These are phyloP conservation scores for Kodamaea suecica DNA, from an alignment of 1,139 yeast species.

Conservation along the genomic window DNA sequence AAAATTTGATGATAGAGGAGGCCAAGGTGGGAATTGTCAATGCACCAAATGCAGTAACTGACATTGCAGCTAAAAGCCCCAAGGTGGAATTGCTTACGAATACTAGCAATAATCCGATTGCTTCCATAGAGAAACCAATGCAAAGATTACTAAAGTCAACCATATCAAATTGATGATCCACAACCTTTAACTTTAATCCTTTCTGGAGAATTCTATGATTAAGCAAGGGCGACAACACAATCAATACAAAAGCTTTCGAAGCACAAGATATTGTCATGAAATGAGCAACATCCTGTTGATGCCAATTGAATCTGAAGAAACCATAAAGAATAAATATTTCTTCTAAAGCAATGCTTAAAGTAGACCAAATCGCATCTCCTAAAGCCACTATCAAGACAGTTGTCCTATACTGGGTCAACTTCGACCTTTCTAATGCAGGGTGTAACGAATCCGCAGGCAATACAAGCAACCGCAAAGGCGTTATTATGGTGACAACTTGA, in stretches of 20 bases:
- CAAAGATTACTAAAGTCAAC: slow-evolving; percentile 46
- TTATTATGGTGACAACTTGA: slow-evolving; percentile 25
- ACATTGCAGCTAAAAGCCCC: slow-evolving; percentile 6
- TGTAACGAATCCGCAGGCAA: slow-evolving; percentile 37
- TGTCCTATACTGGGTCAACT: slow-evolving; percentile 18
- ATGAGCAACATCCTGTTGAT: slow-evolving; percentile 55
- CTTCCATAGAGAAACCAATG: slow-evolving; percentile 34
- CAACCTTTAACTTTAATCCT: slow-evolving; percentile 27
- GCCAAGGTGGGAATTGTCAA: slow-evolving; percentile 44
- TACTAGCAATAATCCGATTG: slow-evolving; percentile 36
- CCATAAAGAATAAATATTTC: slow-evolving; percentile 56
- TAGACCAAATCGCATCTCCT: slow-evolving; percentile 43
- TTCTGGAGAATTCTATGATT: slow-evolving; percentile 26
- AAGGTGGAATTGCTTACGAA: slow-evolving; percentile 7
- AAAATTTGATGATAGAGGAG: slow-evolving; percentile 50
- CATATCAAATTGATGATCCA: slow-evolving; percentile 47
- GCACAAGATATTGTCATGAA: slow-evolving; percentile 54
- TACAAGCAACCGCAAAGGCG: slow-evolving; percentile 45
- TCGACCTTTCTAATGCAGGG: slow-evolving; percentile 7
- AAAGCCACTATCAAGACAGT: slow-evolving; percentile 44
- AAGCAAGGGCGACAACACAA: slow-evolving; percentile 33
- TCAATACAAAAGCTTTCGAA: slow-evolving; percentile 33
- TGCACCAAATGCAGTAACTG: slow-evolving; percentile 49
- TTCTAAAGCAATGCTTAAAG: slow-evolving; percentile 32
- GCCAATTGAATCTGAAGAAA: slow-evolving; percentile 58